Conservation (phyloP, 2,329 filamentous ascomycete genomes). For the Paraconiothyrium sp. region DNA sequence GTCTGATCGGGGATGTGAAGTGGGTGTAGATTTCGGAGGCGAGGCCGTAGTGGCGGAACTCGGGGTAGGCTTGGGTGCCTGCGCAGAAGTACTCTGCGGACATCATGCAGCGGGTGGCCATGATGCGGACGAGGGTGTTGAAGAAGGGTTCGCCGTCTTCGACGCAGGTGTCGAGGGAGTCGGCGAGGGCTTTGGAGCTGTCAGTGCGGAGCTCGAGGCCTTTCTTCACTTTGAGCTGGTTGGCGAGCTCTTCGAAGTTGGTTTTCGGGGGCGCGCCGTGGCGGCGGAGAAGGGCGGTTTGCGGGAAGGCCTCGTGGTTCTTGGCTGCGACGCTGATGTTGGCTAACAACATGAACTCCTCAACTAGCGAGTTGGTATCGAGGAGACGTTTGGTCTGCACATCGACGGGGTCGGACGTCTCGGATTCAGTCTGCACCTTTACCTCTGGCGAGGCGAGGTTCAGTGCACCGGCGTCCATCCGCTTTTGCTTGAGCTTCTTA, state of each 20-base stretch:
- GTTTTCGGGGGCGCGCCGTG: slow-evolving; percentile 92
- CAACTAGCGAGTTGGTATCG: slow-evolving; percentile 95
- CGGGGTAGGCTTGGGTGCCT: slow-evolving; percentile 88
- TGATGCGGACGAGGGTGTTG: slow-evolving; percentile 96
- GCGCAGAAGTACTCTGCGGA: slow-evolving; percentile 98
- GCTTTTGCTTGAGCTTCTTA: slow-evolving; percentile 91
- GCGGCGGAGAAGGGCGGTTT: slow-evolving; percentile 91
- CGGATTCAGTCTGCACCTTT: slow-evolving; percentile 91
- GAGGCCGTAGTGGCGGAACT: slow-evolving; percentile 96
- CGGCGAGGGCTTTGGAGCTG: slow-evolving; percentile 90
- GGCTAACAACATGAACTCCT: slow-evolving; percentile 99
- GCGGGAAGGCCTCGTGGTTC: slow-evolving; percentile 90
- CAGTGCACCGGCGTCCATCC: slow-evolving; percentile 90
- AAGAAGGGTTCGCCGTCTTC: slow-evolving; percentile 90
- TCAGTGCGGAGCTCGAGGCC: slow-evolving; percentile 82
- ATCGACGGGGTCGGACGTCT: slow-evolving; percentile 94
- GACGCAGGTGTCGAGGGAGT: slow-evolving; percentile 85
- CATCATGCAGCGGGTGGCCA: slow-evolving; percentile 99
- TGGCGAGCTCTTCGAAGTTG: slow-evolving; percentile 93
- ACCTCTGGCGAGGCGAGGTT: slow-evolving; percentile 98
- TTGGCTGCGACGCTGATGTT: slow-evolving; percentile 93
- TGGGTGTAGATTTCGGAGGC: slow-evolving; percentile 98
- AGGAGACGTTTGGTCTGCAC: slow-evolving; percentile 95
- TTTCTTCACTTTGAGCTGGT: slow-evolving; percentile 89
- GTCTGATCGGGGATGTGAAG: slow-evolving; percentile 95